Evolutionary conservation across 2,329 filamentous ascomycete species (phyloP).

Genomic region (Fusarium cyanostomum): DNA sequence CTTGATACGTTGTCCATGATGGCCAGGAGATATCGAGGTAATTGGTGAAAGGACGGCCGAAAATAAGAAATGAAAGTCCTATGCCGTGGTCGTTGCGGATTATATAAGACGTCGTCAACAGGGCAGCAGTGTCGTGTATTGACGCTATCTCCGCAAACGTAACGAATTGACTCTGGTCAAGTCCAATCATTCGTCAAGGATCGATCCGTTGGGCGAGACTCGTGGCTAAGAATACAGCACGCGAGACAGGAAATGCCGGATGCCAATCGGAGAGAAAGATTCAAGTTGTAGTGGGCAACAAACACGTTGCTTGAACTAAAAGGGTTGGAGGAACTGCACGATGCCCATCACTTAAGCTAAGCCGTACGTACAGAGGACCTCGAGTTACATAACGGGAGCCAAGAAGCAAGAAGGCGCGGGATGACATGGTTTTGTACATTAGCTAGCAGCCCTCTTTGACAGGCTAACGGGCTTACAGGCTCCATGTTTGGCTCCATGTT

Average conservation of each 20-base stretch:
- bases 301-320: neutral
- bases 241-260: constrained; percentile 8
- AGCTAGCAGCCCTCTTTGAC: neutral
- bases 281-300: neutral
- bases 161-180: constrained; percentile 9
- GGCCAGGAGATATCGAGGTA: constrained; percentile 2
- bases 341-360: neutral
- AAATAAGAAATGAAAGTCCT: constrained; percentile 2
- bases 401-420: constrained; percentile 17
- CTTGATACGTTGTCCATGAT: constrained; percentile 37
- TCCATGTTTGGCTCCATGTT: neutral
- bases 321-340: neutral
- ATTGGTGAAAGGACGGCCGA: neutral
- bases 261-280: constrained; percentile 12
- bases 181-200: constrained; percentile 13
- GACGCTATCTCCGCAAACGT: constrained; percentile 31
- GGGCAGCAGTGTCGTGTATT: constrained; percentile 14
- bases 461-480: too few relatives aligned
- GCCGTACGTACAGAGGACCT: constrained; percentile 1
- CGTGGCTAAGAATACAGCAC: constrained; percentile 9
- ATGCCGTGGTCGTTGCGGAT: constrained; percentile 17
- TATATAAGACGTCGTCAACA: constrained; percentile 27
- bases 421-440: constrained; percentile 15
- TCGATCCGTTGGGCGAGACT: constrained; percentile 23
- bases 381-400: neutral